These are phyloP conservation scores for Mrakiaceae sp. DNA, from an alignment of 1,284 basidiomycete genomes.

Conservation along the genomic window DNA sequence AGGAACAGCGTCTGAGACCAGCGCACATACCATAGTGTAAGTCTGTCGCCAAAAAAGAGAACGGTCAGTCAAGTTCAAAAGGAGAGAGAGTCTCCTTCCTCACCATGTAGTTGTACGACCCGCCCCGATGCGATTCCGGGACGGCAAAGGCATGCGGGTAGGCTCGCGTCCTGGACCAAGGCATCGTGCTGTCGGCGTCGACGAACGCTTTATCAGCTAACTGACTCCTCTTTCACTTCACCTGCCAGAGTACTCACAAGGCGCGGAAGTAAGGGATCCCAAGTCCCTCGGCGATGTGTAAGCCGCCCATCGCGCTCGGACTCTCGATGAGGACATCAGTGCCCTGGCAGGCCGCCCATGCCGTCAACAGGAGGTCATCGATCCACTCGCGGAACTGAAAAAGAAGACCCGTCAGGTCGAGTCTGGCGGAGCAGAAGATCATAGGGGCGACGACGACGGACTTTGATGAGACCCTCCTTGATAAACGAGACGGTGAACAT, in stretches of 20 bases:
- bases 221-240: constrained; percentile 33
- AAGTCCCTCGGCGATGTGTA: constrained; percentile 90
- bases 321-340: constrained; percentile 90
- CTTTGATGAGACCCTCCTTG: constrained; percentile 79
- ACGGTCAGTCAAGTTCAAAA: background rate
- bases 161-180: constrained; percentile 53
- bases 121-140: constrained; percentile 86
- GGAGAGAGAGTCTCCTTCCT: constrained; percentile 15
- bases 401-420: constrained; percentile 10
- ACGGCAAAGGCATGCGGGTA: constrained; percentile 98
- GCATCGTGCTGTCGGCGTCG: constrained; percentile 38
- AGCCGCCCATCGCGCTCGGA: constrained; percentile 97
- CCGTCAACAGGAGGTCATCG: constrained; percentile 83
- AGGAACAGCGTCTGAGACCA: background rate
- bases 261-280: constrained; percentile 86
- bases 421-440: background rate
- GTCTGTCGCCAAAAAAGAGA: constrained; percentile 19
- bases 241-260: constrained; percentile 51
- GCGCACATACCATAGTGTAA: constrained; percentile 30
- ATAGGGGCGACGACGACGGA: constrained; percentile 27
- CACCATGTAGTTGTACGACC: constrained; percentile 95
- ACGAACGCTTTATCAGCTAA: background rate
- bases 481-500: constrained; percentile 91
- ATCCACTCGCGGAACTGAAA: constrained; percentile 87
- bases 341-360: constrained; percentile 89